Percentiles rank a stretch among this genome's conserved stretches.
Conservation (phyloP, 2,329 filamentous ascomycete genomes). For the Talaromyces rugulosus region DNA sequence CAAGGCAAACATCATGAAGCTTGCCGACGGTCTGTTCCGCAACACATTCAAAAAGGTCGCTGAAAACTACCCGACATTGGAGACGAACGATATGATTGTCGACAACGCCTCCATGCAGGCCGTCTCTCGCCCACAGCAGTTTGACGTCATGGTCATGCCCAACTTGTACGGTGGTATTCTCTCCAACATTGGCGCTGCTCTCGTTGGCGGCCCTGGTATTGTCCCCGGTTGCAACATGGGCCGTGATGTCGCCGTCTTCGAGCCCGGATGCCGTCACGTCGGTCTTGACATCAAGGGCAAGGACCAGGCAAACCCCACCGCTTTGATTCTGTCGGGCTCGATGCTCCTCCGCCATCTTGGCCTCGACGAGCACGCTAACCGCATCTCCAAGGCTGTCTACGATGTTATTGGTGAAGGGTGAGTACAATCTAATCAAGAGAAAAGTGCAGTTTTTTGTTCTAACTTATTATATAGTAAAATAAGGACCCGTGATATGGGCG, state of each 20-base stretch:
- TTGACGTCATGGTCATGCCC: conserved; percentile 99
- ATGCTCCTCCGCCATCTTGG: conserved; percentile 98
- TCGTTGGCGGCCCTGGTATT: conserved; percentile 94
- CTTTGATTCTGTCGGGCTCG: conserved; percentile 87
- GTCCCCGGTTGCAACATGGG: conserved; percentile 99
- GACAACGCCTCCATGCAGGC: conserved; percentile 99
- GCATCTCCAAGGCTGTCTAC: conserved; percentile 80
- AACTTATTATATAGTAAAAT: conserved; percentile 59
- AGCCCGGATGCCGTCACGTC: conserved; percentile 98
- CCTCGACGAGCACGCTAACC: conserved; percentile 96
- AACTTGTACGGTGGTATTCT: conserved; percentile 98
- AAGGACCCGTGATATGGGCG: conserved; percentile 95
- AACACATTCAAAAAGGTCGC: conserved; percentile 92
- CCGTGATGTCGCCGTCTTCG: conserved; percentile 94
- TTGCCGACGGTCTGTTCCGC: conserved; percentile 97
- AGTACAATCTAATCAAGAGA: conserved; percentile 33
- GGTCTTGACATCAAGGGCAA: conserved; percentile 99
- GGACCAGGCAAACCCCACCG: conserved; percentile 97
- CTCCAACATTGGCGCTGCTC: conserved; percentile 96
- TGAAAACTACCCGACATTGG: conserved; percentile 91
- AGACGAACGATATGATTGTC: conserved; percentile 99
- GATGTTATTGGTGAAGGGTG: conserved; percentile 86
- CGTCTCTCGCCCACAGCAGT: conserved; percentile 92
- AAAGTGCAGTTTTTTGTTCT: conserved; percentile 27
- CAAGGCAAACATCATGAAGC: conserved; percentile 99